Evolutionary conservation across 768 basidiomycete genomes (phyloP), one percentile per base, ranked within the genome.

Genomic region (Kwoniella shandongensis): DNA sequence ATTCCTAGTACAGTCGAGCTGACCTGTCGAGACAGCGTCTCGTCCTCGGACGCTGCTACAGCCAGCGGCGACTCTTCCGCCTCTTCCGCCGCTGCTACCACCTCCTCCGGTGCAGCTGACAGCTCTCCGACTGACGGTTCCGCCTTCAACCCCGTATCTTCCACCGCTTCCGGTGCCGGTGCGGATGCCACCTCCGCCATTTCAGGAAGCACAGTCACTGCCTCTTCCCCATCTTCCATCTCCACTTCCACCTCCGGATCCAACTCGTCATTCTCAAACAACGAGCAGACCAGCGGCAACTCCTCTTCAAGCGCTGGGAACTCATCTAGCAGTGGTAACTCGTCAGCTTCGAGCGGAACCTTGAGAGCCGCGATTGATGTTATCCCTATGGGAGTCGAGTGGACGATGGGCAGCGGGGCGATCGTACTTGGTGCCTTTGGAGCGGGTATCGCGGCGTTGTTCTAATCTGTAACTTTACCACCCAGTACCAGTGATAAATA

Each of bases 361-460:
- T 7, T 26, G 3, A 18, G 22, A 7, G 22, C 6, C 7, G 32
- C 56, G 8, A 12, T 51, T 17, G 35, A 29, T 11, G 49, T 15
- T 38, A 18, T 50, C n/a, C 25, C 38, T 7, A 11, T 11, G n/a
- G 49, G 56, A 40, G 36, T 48, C 29, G 56, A 58, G 42, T 51
- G 56, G 48, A 17, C 44, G 13, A 36, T 30, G 17, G 50, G 48
- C 12, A 49, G 40, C 15, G n/a, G 40, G 6, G 48, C 56, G 5
- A 25, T 58, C 38, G 49, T 51, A 5, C 26, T 51, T 20, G 56
- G 56, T 29, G 56, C 49, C 6, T 58, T 58, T 46, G 56, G 56
- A 30, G 56, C 49, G 30, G 56, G 56, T 20, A 42, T 58, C 22
- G 56, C 56, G 25, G 35, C 56, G 27, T 48, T 58, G 23, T 51